Evolutionary conservation across 75 land plant species (phyloP).

Genomic region (Isoetes taiwanensis): DNA sequence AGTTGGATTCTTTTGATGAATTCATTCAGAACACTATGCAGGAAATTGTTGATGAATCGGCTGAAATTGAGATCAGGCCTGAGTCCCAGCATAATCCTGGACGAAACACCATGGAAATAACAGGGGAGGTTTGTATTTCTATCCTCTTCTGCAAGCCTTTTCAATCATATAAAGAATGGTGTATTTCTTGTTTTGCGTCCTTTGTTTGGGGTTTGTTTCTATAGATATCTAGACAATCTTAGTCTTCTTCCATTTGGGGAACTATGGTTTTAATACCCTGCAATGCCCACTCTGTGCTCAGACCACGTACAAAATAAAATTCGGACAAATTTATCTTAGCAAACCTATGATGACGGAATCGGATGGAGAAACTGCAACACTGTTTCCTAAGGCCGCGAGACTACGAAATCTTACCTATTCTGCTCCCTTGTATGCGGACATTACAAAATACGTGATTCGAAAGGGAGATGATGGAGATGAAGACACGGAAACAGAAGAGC

Average conservation of each 20-base stretch:
- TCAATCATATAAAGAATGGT: not conserved
- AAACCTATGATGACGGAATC: constrained; percentile 99
- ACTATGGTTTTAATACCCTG: not conserved
- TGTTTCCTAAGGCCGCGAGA: constrained; percentile 94
- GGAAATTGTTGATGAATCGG: constrained; percentile 95
- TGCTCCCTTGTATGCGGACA: constrained; percentile 92
- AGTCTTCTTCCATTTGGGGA: not conserved
- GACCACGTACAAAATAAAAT: constrained; percentile 90
- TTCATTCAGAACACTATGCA: constrained; percentile 99
- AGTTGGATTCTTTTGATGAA: constrained; percentile 98
- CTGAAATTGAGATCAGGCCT: constrained; percentile 85
- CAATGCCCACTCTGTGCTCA: constrained; percentile 14
- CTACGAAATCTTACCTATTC: constrained; percentile 89
- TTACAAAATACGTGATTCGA: constrained; percentile 61
- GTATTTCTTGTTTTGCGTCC: not conserved
- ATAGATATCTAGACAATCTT: not conserved
- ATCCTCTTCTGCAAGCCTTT: not conserved
- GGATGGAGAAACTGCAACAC: constrained; percentile 96
- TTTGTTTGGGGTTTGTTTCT: not conserved
- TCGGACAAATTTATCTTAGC: constrained; percentile 95
- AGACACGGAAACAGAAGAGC: constrained; percentile 76
- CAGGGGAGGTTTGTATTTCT: constrained; percentile 33
- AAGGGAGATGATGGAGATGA: constrained; percentile 94
- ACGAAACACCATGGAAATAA: constrained; percentile 50
- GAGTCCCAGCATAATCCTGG: constrained; percentile 99